A percentile compares a stretch with the other conserved stretches of the same genome.
Conservation (phyloP, 2,329 filamentous ascomycete species). For the Trichophyton rubrum region DNA sequence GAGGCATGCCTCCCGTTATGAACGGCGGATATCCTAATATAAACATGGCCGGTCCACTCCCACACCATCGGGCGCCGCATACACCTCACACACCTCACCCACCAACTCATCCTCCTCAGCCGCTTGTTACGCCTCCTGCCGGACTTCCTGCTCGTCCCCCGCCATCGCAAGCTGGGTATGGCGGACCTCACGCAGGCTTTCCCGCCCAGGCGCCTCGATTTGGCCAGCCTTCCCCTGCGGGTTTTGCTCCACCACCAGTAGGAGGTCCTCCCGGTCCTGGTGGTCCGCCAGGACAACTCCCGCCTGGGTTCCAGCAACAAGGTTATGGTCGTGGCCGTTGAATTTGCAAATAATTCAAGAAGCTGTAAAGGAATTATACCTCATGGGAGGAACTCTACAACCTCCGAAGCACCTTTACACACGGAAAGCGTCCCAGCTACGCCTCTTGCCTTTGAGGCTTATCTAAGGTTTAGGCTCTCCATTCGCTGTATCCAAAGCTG, state of each 20-base stretch:
- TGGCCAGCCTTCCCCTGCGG: constrained; percentile 35
- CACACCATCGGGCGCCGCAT: constrained; percentile 36
- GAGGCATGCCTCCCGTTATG: constrained; percentile 26
- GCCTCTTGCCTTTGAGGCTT: not conserved
- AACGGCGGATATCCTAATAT: constrained; percentile 32
- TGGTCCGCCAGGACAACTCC: constrained; percentile 24
- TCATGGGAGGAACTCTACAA: not conserved
- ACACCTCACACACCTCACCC: constrained; percentile 27
- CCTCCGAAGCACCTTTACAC: not conserved
- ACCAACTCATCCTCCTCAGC: constrained; percentile 35
- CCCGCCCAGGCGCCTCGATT: constrained; percentile 25
- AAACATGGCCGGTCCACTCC: constrained; percentile 27
- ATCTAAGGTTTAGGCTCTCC: not conserved
- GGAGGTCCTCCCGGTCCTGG: constrained; percentile 15
- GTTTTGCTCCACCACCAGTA: constrained; percentile 30
- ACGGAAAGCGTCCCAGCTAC: not conserved
- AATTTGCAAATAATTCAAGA: constrained; percentile 9
- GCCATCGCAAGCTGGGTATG: constrained; percentile 54
- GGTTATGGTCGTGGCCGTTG: constrained; percentile 29
- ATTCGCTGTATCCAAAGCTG: not conserved
- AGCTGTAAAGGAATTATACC: not conserved
- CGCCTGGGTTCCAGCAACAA: constrained; percentile 33
- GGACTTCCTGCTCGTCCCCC: constrained; percentile 57
- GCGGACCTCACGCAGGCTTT: constrained; percentile 43
- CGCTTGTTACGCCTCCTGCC: constrained; percentile 36